phyloP scores from a whole-genome alignment of 2,329 filamentous ascomycete species.

The Trichoderma harzianum region DNA sequence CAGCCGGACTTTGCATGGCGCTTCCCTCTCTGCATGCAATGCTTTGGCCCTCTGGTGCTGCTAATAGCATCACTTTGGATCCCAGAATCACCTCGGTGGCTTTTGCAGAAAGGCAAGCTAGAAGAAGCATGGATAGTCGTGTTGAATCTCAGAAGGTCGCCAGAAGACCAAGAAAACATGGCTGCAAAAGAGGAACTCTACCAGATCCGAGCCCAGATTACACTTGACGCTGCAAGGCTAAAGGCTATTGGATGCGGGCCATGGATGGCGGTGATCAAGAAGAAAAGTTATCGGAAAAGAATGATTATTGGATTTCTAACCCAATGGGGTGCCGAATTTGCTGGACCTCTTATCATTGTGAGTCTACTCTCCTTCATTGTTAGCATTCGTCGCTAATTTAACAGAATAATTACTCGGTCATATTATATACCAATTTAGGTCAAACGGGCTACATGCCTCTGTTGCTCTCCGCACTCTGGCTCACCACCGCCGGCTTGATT shows the following conservation, averaged over 20 bases:
- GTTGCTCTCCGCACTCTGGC: not conserved
- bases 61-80: not conserved
- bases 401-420: not conserved
- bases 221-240: not conserved
- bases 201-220: not conserved
- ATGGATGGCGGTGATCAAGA: not conserved
- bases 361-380: not conserved
- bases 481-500: not conserved
- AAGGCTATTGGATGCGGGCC: not conserved
- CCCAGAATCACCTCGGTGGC: not conserved
- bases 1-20: not conserved
- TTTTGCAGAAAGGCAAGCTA: not conserved
- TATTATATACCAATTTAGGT: not conserved
- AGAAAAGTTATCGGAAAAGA: not conserved
- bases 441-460: not conserved
- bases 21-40: not conserved
- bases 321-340: not conserved
- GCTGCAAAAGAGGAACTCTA: not conserved
- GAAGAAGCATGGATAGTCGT: not conserved
- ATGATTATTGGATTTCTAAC: not conserved
- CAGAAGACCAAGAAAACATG: not conserved
- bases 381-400: not conserved
- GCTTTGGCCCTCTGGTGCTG: not conserved
- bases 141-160: not conserved
- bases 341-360: not conserved